Conservation (phyloP, 1,284 basidiomycete species). For the Ganoderma lucidum region DNA sequence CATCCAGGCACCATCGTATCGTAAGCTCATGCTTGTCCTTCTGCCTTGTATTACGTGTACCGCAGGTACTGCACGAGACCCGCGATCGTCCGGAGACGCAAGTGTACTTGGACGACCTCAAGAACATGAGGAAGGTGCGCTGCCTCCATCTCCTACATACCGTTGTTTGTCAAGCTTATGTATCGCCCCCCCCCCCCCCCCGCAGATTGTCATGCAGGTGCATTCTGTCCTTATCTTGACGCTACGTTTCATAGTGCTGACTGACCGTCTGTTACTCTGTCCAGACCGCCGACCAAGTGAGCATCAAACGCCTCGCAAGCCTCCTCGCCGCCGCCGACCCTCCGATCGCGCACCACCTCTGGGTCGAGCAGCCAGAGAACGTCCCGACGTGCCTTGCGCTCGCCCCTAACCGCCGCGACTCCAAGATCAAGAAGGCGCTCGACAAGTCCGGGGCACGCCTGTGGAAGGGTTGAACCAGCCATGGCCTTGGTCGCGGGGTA, state of each 20-base stretch:
- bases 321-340: slow-evolving; percentile 41
- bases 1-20: not conserved
- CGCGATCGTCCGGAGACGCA: slow-evolving; percentile 49
- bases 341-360: slow-evolving; percentile 52
- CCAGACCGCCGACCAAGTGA: slow-evolving; percentile 46
- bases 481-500: not conserved
- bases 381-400: slow-evolving; percentile 60
- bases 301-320: slow-evolving; percentile 46
- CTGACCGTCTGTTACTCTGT: not conserved
- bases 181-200: slow-evolving; percentile 12
- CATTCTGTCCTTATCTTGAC: not conserved
- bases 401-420: slow-evolving; percentile 56
- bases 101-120: slow-evolving; percentile 49
- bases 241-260: not conserved
- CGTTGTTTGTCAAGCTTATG: slow-evolving; percentile 3
- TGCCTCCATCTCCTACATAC: not conserved
- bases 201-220: slow-evolving; percentile 52
- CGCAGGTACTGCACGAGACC: slow-evolving; percentile 51
- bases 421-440: slow-evolving; percentile 49
- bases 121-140: slow-evolving; percentile 49
- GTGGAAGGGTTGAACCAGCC: slow-evolving; percentile 38
- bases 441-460: slow-evolving; percentile 48
- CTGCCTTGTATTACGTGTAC: not conserved
- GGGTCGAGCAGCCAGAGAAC: slow-evolving; percentile 64
- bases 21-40: not conserved